Evolutionary conservation across 805 yeast genomes (phyloP), one percentile per base, ranked within the genome.

Genomic region (Wickerhamiella sergipiensis): DNA sequence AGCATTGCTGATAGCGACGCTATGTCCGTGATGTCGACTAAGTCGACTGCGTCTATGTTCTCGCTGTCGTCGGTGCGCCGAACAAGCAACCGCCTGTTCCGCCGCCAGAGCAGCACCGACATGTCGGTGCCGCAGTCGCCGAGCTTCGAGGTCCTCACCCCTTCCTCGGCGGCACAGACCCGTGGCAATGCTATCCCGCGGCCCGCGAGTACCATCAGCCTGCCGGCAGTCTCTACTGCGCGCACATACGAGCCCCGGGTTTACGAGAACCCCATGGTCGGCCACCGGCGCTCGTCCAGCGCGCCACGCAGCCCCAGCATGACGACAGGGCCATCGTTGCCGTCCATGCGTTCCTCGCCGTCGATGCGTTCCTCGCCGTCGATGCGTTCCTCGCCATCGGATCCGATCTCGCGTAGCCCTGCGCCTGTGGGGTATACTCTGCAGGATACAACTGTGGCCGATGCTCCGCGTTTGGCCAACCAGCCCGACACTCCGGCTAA

Each of bases 31-130:
- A 55, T 48, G 51, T 63, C 66, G 6, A 49, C 55, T n/a, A 51
- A 48, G 46, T 62, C 66, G 3, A 53, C 60, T 5, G 53, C 59
- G 17, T 60, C 66, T 4, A 55, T 57, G 19, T 36, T 36, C 19
- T n/a, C 40, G 40, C 40, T 36, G 7, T 36, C 40, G 40, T 36
- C 40, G 40, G 19, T 36, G 40, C 40, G 40, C 40, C 8, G 19
- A 36, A 36, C 18, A 15, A 36, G 40, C 40, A 36, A 36, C 40
- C 40, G 40, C 7, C 19, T 36, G 19, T 36, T 36, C 40, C 17
- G 40, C 19, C 40, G 40, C 40, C 40, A 36, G 9, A 36, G 40
- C 19, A 36, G 19, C 17, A 3, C 40, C 15, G 40, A 36, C 40
- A 36, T 36, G 8, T 4, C 40, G 17, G 19, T 43, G 19, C 33